phyloP scores from a whole-genome alignment of 306 rosid species.

The Rosa rugosa region DNA sequence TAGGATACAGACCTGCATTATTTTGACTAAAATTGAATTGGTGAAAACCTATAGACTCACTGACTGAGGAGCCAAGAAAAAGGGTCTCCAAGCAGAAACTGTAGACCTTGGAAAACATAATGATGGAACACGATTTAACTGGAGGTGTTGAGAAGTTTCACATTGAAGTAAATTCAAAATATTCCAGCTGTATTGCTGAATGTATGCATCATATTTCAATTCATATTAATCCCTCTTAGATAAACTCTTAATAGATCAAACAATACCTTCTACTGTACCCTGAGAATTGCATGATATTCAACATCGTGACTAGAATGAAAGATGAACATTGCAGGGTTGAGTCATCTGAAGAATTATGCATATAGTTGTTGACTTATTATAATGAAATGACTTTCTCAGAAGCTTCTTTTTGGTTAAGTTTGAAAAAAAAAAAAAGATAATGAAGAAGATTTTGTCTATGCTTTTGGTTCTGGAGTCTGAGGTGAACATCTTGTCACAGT shows the following conservation, averaged over 20 bases:
- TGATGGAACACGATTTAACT: neutral
- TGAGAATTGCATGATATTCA: constrained; percentile 4
- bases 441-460: neutral
- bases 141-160: neutral
- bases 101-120: constrained; percentile 7
- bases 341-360: neutral
- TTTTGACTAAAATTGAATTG: constrained; percentile 16
- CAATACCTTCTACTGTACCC: constrained; percentile 5
- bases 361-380: constrained; percentile 6
- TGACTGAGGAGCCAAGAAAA: neutral
- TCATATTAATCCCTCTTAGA: neutral
- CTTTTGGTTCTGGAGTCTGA: constrained; percentile 6
- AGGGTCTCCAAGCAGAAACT: neutral
- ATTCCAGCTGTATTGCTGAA: neutral
- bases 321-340: neutral
- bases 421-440: neutral
- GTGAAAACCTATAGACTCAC: neutral
- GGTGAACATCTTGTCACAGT: neutral
- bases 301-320: neutral
- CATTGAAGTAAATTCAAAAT: neutral
- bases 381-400: constrained; percentile 10
- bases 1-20: constrained; percentile 8
- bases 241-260: neutral
- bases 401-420: neutral
- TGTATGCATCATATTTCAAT: constrained; percentile 13